Base-by-base conservation (phyloP, 2,329 filamentous ascomycete species). In the Didymella sp. region DNA sequence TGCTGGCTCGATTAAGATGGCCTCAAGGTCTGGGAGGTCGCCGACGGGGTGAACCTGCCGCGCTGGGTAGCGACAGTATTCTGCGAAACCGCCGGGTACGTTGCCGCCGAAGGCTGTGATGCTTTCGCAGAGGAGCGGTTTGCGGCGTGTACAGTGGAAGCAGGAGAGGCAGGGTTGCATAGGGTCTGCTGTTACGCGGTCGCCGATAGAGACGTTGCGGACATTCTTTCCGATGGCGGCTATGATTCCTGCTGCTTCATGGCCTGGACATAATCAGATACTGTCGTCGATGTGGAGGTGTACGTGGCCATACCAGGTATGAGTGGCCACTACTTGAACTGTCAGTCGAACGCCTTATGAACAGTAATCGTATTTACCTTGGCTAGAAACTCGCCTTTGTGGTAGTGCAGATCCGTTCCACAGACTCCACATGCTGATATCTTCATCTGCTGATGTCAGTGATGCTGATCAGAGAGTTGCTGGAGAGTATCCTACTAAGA, bases 91-190 rank as follows among this genome's bases (percentile, higher is more conserved):
- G 65, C 88, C 88, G 60, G 88, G 85, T 75, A 89, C 81, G 62
- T 83, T 86, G n/a, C 86, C 85, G 64, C 85, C 87, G 64, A 89
- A 87, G 19, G 85, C 86, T 63, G 86, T 82, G 74, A 89, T 87
- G 71, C 88, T 82, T 75, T 89, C 87, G 73, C 88, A 91, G 53
- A 90, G 83, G 43, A 90, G 77, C 27, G 85, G 81, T 71, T 90
- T 82, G 49, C 88, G 87, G 54, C 87, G 84, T 62, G 85, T 84
- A 78, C 88, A 91, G 79, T 90, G 89, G 81, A 89, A 89, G 78
- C 88, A 91, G 74, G 87, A 84, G 45, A 84, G 85, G 75, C 88
- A 91, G 40, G 89, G 83, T 73, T 90, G 84, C 15, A 84, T 84
- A 73, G 87, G 87, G 67, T 87, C 85, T 31, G 84, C 78, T 4